A percentile compares a stretch with the other conserved stretches of the same genome.
phyloP scores from a whole-genome alignment of 495 filamentous ascomycete species.

The Penicillium pulvis region DNA sequence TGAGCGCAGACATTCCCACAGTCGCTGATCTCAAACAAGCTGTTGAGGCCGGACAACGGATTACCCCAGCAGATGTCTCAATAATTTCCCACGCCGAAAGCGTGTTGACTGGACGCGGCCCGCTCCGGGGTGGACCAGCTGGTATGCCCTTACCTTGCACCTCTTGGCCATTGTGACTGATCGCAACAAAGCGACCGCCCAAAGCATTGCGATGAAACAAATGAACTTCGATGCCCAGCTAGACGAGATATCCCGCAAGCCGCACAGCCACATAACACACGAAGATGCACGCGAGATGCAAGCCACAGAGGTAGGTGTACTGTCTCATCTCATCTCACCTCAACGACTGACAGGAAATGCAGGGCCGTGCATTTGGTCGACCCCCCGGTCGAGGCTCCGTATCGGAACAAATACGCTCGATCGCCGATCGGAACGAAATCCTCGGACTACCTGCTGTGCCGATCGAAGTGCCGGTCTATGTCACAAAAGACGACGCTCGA shows the following conservation, averaged over 20 bases:
- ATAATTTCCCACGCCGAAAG: conserved; percentile 40
- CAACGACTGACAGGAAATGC: neutral
- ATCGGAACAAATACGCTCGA: conserved; percentile 35
- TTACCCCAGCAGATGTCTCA: conserved; percentile 37
- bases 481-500: conserved; percentile 40
- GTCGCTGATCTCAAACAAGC: conserved; percentile 39
- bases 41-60: conserved; percentile 36
- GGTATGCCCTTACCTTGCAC: conserved; percentile 30
- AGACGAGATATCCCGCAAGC: conserved; percentile 34
- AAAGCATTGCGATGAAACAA: conserved; percentile 39
- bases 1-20: conserved; percentile 9
- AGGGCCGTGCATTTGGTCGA: conserved; percentile 42
- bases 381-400: conserved; percentile 34
- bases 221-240: conserved; percentile 44
- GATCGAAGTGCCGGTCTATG: conserved; percentile 26
- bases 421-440: conserved; percentile 41
- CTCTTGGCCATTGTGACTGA: conserved; percentile 4
- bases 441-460: conserved; percentile 27
- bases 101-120: conserved; percentile 44
- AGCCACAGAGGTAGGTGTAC: conserved; percentile 29
- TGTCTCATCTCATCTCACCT: neutral
- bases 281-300: conserved; percentile 38
- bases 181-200: conserved; percentile 30
- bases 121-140: conserved; percentile 59
- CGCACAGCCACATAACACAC: conserved; percentile 35